A percentile compares a stretch with the other conserved stretches of the same genome.
These are phyloP conservation scores for Xerocomus minutiporus DNA, from an alignment of 1,284 basidiomycete species.

Conservation along the genomic window DNA sequence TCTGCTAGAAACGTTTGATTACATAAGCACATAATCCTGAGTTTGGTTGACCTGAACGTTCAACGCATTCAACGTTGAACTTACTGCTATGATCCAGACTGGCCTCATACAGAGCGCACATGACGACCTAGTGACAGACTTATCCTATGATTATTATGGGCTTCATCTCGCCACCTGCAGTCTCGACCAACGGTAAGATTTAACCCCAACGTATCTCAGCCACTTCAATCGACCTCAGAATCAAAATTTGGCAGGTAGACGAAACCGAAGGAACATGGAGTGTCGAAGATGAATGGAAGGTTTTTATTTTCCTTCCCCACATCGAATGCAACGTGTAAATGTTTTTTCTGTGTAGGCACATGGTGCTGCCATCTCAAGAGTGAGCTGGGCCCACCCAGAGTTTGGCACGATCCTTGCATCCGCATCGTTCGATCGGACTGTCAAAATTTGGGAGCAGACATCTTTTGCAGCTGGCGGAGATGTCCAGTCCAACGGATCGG, in stretches of 20 bases:
- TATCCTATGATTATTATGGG: conserved; percentile 87
- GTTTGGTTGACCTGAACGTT: neutral
- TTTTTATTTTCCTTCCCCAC: conserved; percentile 30
- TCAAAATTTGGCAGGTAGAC: conserved; percentile 80
- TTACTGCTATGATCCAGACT: conserved; percentile 62
- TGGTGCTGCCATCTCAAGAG: conserved; percentile 76
- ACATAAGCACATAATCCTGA: too few relatives aligned
- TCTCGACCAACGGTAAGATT: conserved; percentile 67
- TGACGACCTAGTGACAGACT: conserved; percentile 75
- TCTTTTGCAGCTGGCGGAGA: conserved; percentile 34
- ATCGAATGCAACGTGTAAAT: conserved; percentile 1
- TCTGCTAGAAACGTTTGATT: too few relatives aligned
- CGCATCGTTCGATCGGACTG: conserved; percentile 81
- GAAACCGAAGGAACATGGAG: conserved; percentile 68
- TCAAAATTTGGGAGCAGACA: conserved; percentile 85
- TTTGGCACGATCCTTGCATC: conserved; percentile 83
- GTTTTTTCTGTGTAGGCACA: conserved; percentile 59
- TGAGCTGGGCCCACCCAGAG: conserved; percentile 89
- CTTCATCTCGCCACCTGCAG: conserved; percentile 71
- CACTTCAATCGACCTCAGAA: conserved; percentile 34
- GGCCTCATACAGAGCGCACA: conserved; percentile 71
- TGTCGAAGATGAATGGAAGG: conserved; percentile 86
- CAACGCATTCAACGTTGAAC: neutral
- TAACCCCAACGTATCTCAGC: conserved; percentile 5
- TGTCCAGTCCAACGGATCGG: conserved; percentile 29